Evolutionary conservation across 495 filamentous ascomycete genomes (phyloP).

Genomic region (Penicillium ochrochloron): DNA sequence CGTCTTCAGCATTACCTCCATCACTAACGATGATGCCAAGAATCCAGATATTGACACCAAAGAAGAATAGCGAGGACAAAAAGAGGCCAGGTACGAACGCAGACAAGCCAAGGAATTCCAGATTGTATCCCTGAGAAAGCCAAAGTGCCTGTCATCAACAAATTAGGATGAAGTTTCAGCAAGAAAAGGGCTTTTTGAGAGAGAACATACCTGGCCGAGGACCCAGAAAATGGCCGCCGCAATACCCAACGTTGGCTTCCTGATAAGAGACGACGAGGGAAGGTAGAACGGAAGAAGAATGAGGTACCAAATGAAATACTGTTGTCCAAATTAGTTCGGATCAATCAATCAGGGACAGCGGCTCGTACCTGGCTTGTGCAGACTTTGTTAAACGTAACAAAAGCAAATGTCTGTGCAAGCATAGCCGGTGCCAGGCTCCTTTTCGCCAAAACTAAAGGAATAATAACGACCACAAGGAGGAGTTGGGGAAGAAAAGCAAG

Average conservation of each 20-base stretch:
- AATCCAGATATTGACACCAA: conserved; percentile 84
- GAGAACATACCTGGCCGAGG: conserved; percentile 56
- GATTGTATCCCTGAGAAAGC: conserved; percentile 84
- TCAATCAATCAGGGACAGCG: neutral
- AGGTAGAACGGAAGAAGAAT: conserved; percentile 92
- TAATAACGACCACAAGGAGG: conserved; percentile 70
- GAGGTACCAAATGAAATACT: conserved; percentile 99
- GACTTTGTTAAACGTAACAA: conserved; percentile 97
- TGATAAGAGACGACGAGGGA: conserved; percentile 73
- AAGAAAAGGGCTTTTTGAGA: neutral
- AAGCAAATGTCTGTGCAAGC: conserved; percentile 98
- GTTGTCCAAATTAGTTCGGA: neutral
- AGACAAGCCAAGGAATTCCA: conserved; percentile 88
- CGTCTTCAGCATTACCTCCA: conserved; percentile 42
- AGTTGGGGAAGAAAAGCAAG: conserved; percentile 90
- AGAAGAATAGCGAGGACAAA: conserved; percentile 75
- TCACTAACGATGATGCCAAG: conserved; percentile 79
- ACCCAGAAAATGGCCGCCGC: conserved; percentile 72
- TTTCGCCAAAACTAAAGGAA: conserved; percentile 83
- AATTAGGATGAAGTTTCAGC: neutral
- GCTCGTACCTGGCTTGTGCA: conserved; percentile 87
- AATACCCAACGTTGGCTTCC: conserved; percentile 61
- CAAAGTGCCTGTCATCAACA: conserved; percentile 63
- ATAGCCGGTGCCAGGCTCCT: conserved; percentile 82
- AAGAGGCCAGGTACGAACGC: conserved; percentile 87